These are phyloP conservation scores for Magnaporthiopsis poae DNA, from an alignment of 2,329 filamentous ascomycete species.

Conservation along the genomic window DNA sequence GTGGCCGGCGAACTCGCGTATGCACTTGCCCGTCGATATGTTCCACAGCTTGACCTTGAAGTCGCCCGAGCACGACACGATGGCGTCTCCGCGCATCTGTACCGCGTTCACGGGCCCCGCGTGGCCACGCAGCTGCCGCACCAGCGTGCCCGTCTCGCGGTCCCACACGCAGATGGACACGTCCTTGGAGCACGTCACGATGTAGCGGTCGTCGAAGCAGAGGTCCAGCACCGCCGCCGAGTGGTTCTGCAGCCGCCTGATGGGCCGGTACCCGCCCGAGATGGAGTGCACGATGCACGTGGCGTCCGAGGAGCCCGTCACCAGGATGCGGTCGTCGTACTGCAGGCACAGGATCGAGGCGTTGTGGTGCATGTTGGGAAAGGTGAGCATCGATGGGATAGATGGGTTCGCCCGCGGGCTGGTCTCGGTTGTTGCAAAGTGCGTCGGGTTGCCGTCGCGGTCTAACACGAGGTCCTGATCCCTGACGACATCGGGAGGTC, in stretches of 20 bases:
- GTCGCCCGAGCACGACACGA: conserved; percentile 89
- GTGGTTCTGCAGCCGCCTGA: conserved; percentile 69
- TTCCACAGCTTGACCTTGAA: conserved; percentile 94
- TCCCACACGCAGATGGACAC: conserved; percentile 91
- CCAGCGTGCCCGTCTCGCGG: conserved; percentile 61
- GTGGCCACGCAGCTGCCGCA: conserved; percentile 77
- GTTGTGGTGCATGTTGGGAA: conserved; percentile 59
- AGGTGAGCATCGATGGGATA: conserved; percentile 45
- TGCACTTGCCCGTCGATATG: conserved; percentile 73
- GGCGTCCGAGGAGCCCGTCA: conserved; percentile 87
- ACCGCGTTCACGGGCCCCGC: conserved; percentile 91
- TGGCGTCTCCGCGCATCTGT: conserved; percentile 82
- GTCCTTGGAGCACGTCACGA: conserved; percentile 96
- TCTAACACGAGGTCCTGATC: conserved; percentile 41
- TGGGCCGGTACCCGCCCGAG: conserved; percentile 64
- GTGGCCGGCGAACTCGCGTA: conserved; percentile 82
- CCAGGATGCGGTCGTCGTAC: conserved; percentile 84
- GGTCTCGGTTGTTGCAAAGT: conserved; percentile 39
- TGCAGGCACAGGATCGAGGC: conserved; percentile 91
- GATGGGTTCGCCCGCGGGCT: conserved; percentile 31
- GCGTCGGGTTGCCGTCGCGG: conserved; percentile 38
- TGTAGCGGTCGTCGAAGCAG: conserved; percentile 82
- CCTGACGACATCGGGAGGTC: conserved; percentile 57
- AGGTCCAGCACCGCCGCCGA: conserved; percentile 85
- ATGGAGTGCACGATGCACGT: conserved; percentile 89